phyloP scores from a whole-genome alignment of 2,329 filamentous ascomycete species.

The Verticillium isaacii region DNA sequence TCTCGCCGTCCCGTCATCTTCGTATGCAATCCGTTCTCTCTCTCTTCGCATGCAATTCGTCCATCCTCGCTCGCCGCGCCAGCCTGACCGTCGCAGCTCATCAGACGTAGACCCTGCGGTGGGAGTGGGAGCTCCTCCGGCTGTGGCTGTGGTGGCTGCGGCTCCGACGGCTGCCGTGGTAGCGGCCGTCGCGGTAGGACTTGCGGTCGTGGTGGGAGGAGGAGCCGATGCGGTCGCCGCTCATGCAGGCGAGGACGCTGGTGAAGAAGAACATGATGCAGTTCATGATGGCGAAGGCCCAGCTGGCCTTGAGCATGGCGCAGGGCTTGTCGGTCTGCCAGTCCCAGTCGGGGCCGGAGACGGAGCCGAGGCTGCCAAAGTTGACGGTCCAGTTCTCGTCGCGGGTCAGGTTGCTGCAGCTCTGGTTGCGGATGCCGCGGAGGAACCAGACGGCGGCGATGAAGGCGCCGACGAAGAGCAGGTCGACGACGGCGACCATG shows the following conservation, averaged over 20 bases:
- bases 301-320: constrained; percentile 86
- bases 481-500: constrained; percentile 57
- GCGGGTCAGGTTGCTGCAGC: constrained; percentile 60
- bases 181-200: constrained; percentile 31
- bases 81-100: neutral
- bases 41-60: neutral
- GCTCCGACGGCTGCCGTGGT: constrained; percentile 13
- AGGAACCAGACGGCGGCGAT: constrained; percentile 59
- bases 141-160: constrained; percentile 33
- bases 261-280: constrained; percentile 76
- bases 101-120: constrained; percentile 3
- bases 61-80: neutral
- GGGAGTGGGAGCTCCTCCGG: constrained; percentile 16
- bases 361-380: constrained; percentile 58
- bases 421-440: constrained; percentile 52
- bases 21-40: neutral
- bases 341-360: constrained; percentile 44
- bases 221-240: constrained; percentile 38
- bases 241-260: constrained; percentile 61
- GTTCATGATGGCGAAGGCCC: constrained; percentile 89
- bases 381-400: constrained; percentile 48
- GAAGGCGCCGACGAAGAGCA: constrained; percentile 58
- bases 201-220: constrained; percentile 39
- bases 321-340: constrained; percentile 69
- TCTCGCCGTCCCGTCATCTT: neutral